Conservation (phyloP, 2,329 filamentous ascomycete genomes). For the Ophiostoma sp. region DNA sequence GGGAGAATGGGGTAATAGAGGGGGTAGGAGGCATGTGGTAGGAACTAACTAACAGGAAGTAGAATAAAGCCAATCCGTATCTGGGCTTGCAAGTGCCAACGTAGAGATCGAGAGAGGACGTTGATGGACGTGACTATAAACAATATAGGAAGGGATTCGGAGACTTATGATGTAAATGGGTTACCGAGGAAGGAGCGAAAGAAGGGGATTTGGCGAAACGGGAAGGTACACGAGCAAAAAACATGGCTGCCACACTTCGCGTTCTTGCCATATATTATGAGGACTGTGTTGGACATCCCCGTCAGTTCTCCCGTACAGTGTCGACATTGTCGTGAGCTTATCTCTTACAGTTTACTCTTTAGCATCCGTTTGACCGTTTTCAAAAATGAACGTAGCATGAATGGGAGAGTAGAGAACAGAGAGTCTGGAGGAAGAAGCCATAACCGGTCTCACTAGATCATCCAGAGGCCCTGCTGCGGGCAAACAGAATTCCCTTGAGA, state of each 20-base stretch:
- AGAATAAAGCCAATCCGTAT: neutral
- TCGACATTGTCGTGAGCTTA: too few relatives aligned
- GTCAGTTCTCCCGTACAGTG: too few relatives aligned
- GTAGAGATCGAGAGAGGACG: too few relatives aligned
- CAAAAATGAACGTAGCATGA: too few relatives aligned
- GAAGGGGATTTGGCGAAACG: neutral
- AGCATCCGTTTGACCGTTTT: too few relatives aligned
- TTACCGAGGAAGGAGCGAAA: slow-evolving; percentile 2
- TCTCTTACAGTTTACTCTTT: too few relatives aligned
- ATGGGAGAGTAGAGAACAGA: too few relatives aligned
- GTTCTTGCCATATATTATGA: neutral
- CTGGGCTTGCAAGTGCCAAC: too few relatives aligned
- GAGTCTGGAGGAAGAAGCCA: neutral
- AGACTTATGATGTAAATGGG: neutral
- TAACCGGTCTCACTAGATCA: slow-evolving; percentile 3
- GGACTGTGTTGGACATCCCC: too few relatives aligned
- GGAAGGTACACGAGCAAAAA: neutral
- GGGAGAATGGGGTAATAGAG: neutral
- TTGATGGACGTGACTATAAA: too few relatives aligned
- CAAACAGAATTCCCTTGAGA: neutral
- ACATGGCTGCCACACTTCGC: neutral
- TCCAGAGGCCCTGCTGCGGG: neutral
- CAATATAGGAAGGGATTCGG: neutral
- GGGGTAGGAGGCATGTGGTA: neutral
- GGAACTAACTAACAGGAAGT: neutral